These are phyloP conservation scores for Neurospora africana DNA, from an alignment of 495 filamentous ascomycete species.

Conservation along the genomic window DNA sequence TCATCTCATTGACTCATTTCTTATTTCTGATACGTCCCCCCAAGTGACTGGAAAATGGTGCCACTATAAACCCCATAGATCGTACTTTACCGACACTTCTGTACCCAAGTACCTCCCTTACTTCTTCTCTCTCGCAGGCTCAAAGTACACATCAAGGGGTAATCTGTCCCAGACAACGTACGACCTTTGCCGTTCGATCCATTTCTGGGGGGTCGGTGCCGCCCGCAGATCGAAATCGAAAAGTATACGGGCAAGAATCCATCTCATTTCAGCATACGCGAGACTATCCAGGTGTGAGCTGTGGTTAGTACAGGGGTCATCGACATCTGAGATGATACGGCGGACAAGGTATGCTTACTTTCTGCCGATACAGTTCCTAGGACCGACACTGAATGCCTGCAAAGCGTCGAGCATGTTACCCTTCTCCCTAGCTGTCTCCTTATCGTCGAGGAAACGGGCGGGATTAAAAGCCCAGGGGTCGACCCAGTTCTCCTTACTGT, in stretches of 20 bases:
- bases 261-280: slow-evolving; percentile 31
- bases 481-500: slow-evolving; percentile 24
- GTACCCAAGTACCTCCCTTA: background rate
- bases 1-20: background rate
- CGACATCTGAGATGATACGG: background rate
- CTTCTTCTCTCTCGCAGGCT: slow-evolving; percentile 9
- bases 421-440: slow-evolving; percentile 14
- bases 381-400: slow-evolving; percentile 28
- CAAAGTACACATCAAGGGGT: slow-evolving; percentile 19
- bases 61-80: background rate
- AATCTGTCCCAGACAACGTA: slow-evolving; percentile 31
- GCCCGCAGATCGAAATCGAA: slow-evolving; percentile 29
- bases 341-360: slow-evolving; percentile 17
- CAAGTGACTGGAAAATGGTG: background rate
- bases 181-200: slow-evolving; percentile 19
- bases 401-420: slow-evolving; percentile 23
- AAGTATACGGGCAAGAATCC: slow-evolving; percentile 30
- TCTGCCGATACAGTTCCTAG: slow-evolving; percentile 31
- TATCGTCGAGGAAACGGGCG: slow-evolving; percentile 25
- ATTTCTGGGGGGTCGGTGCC: slow-evolving; percentile 14
- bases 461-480: slow-evolving; percentile 29
- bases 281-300: slow-evolving; percentile 13
- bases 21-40: background rate
- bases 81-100: background rate
- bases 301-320: background rate